Evolutionary conservation across 495 filamentous ascomycete genomes (phyloP).

Genomic region (Aspergillus cristatus): DNA sequence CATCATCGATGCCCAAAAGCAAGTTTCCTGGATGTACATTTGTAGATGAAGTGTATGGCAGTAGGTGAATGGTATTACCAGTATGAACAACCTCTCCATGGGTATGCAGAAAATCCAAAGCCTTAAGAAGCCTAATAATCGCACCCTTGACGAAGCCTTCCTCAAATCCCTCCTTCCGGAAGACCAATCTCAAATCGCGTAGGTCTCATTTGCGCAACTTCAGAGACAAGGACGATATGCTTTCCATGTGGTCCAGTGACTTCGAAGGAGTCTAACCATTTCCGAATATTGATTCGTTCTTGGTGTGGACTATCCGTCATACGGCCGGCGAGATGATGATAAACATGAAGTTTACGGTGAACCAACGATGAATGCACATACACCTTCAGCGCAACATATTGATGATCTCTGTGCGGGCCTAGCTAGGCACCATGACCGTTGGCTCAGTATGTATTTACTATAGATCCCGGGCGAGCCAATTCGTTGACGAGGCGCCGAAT

Average conservation of each 20-base stretch:
- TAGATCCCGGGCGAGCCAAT: conserved; percentile 42
- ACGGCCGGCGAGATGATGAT: conserved; percentile 17
- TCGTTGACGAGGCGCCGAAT: conserved; percentile 42
- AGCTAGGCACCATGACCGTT: conserved; percentile 2
- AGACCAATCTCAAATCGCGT: conserved; percentile 10
- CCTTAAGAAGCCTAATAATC: conserved; percentile 15
- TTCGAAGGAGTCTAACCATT: conserved; percentile 28
- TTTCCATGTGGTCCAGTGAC: conserved; percentile 28
- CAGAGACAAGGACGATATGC: conserved; percentile 36
- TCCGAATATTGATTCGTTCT: conserved; percentile 17
- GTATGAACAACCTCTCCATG: conserved; percentile 34
- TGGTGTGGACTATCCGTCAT: conserved; percentile 18
- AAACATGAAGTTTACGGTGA: conserved; percentile 28
- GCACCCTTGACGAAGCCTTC: conserved; percentile 10
- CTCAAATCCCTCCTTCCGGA: conserved; percentile 11
- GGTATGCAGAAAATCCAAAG: conserved; percentile 35
- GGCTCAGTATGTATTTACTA: conserved; percentile 10
- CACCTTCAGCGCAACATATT: conserved; percentile 33
- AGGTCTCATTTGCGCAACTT: conserved; percentile 30
- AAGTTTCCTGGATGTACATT: conserved; percentile 23
- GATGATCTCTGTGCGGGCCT: conserved; percentile 17
- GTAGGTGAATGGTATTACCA: conserved; percentile 15
- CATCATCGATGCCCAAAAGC: conserved; percentile 15
- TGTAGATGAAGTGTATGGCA: conserved; percentile 11
- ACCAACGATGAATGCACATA: conserved; percentile 18